A percentile compares a stretch with the other conserved stretches of the same genome.
Conservation (phyloP, 306 rosid species). For the Arachis stenosperma region DNA sequence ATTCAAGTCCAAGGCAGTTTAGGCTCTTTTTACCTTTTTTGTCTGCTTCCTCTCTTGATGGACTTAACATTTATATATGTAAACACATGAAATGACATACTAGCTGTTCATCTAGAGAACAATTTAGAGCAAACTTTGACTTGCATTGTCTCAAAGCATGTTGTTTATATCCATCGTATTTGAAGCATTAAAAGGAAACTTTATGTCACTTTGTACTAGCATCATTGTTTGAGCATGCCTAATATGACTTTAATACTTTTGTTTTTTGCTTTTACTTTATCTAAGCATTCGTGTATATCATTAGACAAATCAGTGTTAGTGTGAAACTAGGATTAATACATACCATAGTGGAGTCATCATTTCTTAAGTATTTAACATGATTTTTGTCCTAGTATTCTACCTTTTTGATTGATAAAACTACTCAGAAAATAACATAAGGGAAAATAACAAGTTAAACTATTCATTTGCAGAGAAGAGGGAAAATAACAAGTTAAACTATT, state of each 20-base stretch:
- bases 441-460: constrained; percentile 17
- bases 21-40: constrained; percentile 27
- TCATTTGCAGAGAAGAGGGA: constrained; percentile 15
- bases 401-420: constrained; percentile 39
- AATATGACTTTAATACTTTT: constrained; percentile 56
- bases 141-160: constrained; percentile 27
- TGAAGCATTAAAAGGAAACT: constrained; percentile 47
- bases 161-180: constrained; percentile 52
- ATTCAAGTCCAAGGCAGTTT: constrained; percentile 35
- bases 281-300: constrained; percentile 45
- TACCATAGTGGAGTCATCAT: constrained; percentile 51
- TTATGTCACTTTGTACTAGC: constrained; percentile 66
- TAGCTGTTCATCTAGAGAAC: constrained; percentile 16
- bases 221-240: constrained; percentile 72
- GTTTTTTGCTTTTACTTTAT: constrained; percentile 59
- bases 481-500: constrained; percentile 10
- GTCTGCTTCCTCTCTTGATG: constrained; percentile 32
- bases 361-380: constrained; percentile 41
- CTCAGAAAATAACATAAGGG: constrained; percentile 27
- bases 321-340: constrained; percentile 34
- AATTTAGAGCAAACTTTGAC: constrained; percentile 34
- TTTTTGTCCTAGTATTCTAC: constrained; percentile 33
- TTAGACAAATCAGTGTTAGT: constrained; percentile 35
- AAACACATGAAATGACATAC: constrained; percentile 35
- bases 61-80: neutral